Percentiles rank a stretch among this genome's conserved stretches.
Evolutionary conservation across 305 asterid genomes (phyloP).

Genomic region (Fraxinus albicans): DNA sequence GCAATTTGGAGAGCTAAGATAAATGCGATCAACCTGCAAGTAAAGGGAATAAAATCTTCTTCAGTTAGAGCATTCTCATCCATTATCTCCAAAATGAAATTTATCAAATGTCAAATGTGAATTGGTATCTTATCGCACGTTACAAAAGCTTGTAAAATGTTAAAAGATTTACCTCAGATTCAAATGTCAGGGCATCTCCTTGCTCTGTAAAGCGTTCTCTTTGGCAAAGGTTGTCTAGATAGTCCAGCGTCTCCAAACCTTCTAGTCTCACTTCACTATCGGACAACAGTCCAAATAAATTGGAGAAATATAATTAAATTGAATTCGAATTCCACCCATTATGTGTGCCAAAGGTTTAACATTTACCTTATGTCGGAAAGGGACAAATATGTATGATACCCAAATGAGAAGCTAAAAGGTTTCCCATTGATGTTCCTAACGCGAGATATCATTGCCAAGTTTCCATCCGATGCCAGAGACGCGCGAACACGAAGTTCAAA

Average conservation of each 20-base stretch:
- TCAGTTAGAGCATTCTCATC: background rate
- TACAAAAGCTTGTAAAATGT: background rate
- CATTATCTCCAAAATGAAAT: background rate
- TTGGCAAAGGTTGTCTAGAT: conserved; percentile 78
- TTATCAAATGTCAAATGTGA: background rate
- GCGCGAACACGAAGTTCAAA: conserved; percentile 87
- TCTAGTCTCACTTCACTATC: conserved; percentile 87
- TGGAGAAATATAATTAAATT: conserved; percentile 6
- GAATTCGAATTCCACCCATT: background rate
- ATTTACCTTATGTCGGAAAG: conserved; percentile 90
- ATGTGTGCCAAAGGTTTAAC: background rate
- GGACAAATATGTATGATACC: conserved; percentile 76
- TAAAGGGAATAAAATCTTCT: background rate
- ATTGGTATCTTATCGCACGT: background rate
- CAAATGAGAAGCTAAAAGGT: conserved; percentile 90
- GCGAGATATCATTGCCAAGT: conserved; percentile 79
- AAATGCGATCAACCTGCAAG: conserved; percentile 81
- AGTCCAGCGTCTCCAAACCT: conserved; percentile 93
- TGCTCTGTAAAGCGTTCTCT: conserved; percentile 88
- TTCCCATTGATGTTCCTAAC: conserved; percentile 81
- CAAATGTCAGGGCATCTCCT: conserved; percentile 92
- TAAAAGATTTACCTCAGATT: conserved; percentile 65
- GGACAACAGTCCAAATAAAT: background rate
- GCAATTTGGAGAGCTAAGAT: conserved; percentile 69
- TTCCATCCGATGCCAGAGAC: conserved; percentile 73